Evolutionary conservation across 192 early-diverging fungal genomes (phyloP).

Genomic region (Rhizoclosmatium sp.): DNA sequence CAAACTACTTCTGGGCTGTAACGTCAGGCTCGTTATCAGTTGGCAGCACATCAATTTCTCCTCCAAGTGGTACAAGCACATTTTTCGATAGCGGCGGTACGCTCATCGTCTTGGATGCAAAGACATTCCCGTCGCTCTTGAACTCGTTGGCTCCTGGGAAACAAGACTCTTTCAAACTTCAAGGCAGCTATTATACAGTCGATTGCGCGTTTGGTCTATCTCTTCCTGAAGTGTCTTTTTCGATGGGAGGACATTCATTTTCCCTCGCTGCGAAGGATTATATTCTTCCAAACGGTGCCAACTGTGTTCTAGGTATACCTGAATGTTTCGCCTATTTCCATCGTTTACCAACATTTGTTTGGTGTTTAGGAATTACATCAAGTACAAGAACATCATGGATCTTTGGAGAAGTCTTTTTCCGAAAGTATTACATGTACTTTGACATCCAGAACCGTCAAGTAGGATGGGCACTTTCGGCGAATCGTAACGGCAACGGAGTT

Average conservation of each 20-base stretch:
- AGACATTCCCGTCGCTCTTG: not conserved
- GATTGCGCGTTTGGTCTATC: not conserved
- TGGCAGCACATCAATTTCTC: not conserved
- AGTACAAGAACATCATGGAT: conserved; percentile 47
- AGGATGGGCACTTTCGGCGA: conserved; percentile 2
- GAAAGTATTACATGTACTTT: conserved; percentile 3
- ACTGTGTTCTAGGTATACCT: conserved; percentile 6
- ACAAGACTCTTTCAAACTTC: not conserved
- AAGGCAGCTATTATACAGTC: not conserved
- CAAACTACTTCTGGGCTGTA: conserved; percentile 24
- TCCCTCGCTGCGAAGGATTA: not conserved
- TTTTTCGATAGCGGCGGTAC: conserved; percentile 27
- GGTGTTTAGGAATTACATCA: not conserved
- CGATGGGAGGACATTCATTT: not conserved
- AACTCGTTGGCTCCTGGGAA: not conserved
- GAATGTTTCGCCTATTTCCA: conserved; percentile 2
- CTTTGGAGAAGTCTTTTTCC: conserved; percentile 17
- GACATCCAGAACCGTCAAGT: conserved; percentile 17
- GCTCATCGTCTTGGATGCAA: conserved; percentile 7
- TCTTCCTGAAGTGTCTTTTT: conserved; percentile 2
- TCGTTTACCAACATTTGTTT: not conserved
- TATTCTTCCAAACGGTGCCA: not conserved
- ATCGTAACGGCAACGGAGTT: conserved; percentile 5
- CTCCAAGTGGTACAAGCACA: not conserved
- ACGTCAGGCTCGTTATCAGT: not conserved